Evolutionary conservation across 768 basidiomycete species (phyloP).

Genomic region (Leccinum longicurvipes): DNA sequence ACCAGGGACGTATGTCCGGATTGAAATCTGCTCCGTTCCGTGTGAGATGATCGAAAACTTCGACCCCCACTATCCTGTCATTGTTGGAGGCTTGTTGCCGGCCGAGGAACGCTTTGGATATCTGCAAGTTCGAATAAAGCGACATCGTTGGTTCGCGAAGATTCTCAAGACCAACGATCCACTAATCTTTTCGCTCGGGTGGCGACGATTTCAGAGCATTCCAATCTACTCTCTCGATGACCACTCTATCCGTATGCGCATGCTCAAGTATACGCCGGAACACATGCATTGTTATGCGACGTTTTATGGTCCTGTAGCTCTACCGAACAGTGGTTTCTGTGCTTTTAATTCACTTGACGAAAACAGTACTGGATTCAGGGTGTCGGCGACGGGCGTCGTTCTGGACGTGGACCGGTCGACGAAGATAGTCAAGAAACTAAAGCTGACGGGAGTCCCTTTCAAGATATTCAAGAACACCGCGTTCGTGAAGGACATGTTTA

Average conservation of each 20-base stretch:
- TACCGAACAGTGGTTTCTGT: slow-evolving; percentile 96
- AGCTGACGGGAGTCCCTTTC: slow-evolving; percentile 91
- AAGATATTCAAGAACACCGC: slow-evolving; percentile 99
- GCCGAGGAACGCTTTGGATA: slow-evolving; percentile 92
- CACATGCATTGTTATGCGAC: slow-evolving; percentile 99
- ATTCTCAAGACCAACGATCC: slow-evolving; percentile 98
- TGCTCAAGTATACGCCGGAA: slow-evolving; percentile 99
- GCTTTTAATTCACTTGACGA: slow-evolving; percentile 83
- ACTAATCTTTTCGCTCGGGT: slow-evolving; percentile 93
- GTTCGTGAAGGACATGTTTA: slow-evolving; percentile 98
- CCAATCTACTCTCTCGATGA: slow-evolving; percentile 97
- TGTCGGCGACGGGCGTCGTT: slow-evolving; percentile 93
- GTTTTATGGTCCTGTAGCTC: slow-evolving; percentile 89
- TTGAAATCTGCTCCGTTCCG: slow-evolving; percentile 82
- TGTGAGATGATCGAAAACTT: slow-evolving; percentile 93
- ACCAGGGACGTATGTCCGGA: slow-evolving; percentile 88
- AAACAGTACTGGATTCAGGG: slow-evolving; percentile 74
- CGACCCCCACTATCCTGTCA: slow-evolving; percentile 84
- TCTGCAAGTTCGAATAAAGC: slow-evolving; percentile 92
- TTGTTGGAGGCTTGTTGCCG: slow-evolving; percentile 87
- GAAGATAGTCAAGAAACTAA: slow-evolving; percentile 98
- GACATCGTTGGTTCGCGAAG: slow-evolving; percentile 89
- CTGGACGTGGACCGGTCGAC: slow-evolving; percentile 89
- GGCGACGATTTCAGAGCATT: slow-evolving; percentile 93
- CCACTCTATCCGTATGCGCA: slow-evolving; percentile 96